Evolutionary conservation across 179 eudicot genomes (phyloP).

Genomic region (Beta corolliflora): DNA sequence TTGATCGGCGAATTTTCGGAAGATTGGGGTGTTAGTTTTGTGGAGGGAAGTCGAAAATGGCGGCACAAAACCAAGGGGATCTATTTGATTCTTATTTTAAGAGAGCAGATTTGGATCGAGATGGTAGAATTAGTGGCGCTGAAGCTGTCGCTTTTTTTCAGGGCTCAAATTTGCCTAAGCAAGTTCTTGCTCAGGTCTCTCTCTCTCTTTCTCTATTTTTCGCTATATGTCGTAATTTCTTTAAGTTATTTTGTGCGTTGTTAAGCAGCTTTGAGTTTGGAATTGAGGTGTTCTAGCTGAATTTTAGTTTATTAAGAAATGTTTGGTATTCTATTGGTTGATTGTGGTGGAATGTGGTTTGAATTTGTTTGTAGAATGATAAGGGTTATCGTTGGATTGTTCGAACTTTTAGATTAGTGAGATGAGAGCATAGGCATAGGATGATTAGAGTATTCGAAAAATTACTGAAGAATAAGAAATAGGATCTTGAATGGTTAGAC

Average conservation of each 20-base stretch:
- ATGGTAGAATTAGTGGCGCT: too few relatives aligned
- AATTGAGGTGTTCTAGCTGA: background rate
- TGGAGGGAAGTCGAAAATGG: too few relatives aligned
- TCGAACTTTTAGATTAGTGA: slow-evolving; percentile 3
- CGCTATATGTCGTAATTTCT: background rate
- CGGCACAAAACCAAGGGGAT: too few relatives aligned
- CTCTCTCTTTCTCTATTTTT: background rate
- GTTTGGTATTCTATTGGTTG: slow-evolving; percentile 7
- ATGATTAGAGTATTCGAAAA: background rate
- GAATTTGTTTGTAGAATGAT: background rate
- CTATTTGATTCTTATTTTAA: too few relatives aligned
- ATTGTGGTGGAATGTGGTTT: background rate
- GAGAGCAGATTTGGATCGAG: too few relatives aligned
- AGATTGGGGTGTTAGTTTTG: too few relatives aligned
- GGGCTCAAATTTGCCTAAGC: slow-evolving; percentile 76
- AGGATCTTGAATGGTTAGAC: too few relatives aligned
- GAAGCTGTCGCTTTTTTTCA: slow-evolving; percentile 82
- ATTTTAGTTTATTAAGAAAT: background rate
- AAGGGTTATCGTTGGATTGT: background rate
- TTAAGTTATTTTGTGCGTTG: background rate
- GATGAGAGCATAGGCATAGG: background rate
- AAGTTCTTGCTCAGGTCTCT: slow-evolving; percentile 67
- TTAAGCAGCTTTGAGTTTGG: background rate
- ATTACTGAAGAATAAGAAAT: too few relatives aligned
- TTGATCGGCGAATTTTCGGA: too few relatives aligned